A percentile compares a stretch with the other conserved stretches of the same genome.
These are phyloP conservation scores for Trypanosoma rangeli DNA, from an alignment of 208 protist species.

Conservation along the genomic window DNA sequence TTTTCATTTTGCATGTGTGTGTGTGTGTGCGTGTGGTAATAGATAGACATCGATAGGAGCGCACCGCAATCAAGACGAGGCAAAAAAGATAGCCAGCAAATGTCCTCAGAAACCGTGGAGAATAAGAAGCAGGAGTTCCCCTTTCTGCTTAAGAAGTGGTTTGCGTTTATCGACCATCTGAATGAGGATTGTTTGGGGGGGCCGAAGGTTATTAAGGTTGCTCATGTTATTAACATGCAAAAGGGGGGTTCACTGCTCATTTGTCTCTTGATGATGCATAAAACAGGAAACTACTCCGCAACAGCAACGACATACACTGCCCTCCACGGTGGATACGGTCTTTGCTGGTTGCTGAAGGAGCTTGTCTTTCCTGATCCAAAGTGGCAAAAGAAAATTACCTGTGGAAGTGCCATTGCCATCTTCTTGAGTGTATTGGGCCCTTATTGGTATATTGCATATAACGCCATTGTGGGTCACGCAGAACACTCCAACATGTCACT, in stretches of 20 bases:
- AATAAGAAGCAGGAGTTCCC: conserved; percentile 14
- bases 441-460: conserved; percentile 86
- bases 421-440: conserved; percentile 61
- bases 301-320: conserved; percentile 85
- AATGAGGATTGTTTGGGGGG: conserved; percentile 56
- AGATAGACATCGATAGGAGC: no score
- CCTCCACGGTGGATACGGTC: conserved; percentile 83
- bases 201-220: conserved; percentile 55
- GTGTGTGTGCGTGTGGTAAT: neutral
- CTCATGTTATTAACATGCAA: conserved; percentile 82
- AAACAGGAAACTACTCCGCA: conserved; percentile 64
- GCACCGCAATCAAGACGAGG: neutral
- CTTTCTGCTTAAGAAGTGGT: conserved; percentile 43
- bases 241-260: conserved; percentile 73
- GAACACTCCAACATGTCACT: conserved; percentile 52
- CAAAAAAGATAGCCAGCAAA: neutral
- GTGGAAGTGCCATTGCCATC: conserved; percentile 44
- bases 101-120: neutral
- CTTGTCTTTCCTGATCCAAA: conserved; percentile 79
- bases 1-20: neutral
- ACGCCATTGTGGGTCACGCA: conserved; percentile 53
- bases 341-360: conserved; percentile 90
- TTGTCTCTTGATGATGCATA: conserved; percentile 69
- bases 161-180: conserved; percentile 43
- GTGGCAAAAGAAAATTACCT: conserved; percentile 70